These are phyloP conservation scores for Phellopilus nigrolimitatus DNA, from an alignment of 1,284 basidiomycete species.

Conservation along the genomic window DNA sequence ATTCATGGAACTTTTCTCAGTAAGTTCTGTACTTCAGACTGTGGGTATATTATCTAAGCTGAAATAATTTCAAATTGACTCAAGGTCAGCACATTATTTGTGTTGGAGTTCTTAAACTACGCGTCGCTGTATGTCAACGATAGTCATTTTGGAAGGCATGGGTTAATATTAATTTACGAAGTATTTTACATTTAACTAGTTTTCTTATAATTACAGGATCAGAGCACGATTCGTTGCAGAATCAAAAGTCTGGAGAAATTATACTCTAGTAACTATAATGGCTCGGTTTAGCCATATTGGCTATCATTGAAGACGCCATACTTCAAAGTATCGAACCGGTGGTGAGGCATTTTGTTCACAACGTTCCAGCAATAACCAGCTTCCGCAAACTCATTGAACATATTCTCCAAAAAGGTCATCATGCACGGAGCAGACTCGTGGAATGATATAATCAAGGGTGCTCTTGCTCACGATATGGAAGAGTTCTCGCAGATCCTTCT, in stretches of 20 bases:
- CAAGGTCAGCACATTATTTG: not conserved
- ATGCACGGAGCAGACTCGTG: not conserved
- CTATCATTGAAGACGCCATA: not conserved
- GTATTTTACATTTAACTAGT: not conserved
- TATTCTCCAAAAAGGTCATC: not conserved
- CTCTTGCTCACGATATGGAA: not conserved
- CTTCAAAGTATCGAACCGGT: not conserved
- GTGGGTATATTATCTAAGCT: not conserved
- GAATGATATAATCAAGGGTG: conserved; percentile 1
- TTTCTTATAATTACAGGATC: not conserved
- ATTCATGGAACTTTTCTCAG: not conserved
- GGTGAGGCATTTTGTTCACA: not conserved
- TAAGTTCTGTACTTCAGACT: not conserved
- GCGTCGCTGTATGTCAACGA: not conserved
- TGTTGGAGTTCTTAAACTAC: not conserved
- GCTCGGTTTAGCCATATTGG: not conserved
- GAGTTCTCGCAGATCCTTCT: not conserved
- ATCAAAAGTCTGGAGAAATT: not conserved
- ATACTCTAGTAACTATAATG: not conserved
- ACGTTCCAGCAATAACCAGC: too few species aligned
- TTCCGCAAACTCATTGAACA: not conserved
- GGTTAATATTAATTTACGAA: not conserved
- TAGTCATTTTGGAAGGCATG: not conserved
- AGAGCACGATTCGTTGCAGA: not conserved
- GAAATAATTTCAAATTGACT: not conserved